phyloP scores from a whole-genome alignment of 495 filamentous ascomycete species.

The Penicillium crystallinum region DNA sequence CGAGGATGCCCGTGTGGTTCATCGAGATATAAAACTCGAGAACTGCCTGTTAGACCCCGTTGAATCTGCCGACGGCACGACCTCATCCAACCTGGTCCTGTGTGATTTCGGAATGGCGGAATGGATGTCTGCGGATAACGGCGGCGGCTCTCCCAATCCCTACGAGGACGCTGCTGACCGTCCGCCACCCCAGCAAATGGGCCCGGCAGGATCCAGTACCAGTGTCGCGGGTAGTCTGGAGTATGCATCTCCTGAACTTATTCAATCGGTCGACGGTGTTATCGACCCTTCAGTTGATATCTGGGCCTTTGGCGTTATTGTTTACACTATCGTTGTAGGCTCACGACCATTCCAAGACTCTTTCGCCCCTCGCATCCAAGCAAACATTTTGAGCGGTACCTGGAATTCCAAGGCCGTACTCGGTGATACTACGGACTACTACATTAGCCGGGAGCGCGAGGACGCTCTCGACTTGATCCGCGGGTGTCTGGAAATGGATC shows the following conservation, averaged over 20 bases:
- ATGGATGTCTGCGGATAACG: conserved; percentile 55
- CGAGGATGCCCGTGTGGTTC: conserved; percentile 65
- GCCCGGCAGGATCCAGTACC: conserved; percentile 53
- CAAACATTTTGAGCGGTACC: conserved; percentile 56
- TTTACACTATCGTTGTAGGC: conserved; percentile 60
- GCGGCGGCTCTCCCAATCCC: conserved; percentile 44
- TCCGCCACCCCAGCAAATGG: conserved; percentile 45
- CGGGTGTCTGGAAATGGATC: conserved; percentile 50
- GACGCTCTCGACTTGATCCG: conserved; percentile 48
- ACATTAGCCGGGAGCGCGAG: conserved; percentile 24
- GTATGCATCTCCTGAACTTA: conserved; percentile 60
- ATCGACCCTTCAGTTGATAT: conserved; percentile 58
- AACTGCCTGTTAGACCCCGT: conserved; percentile 66
- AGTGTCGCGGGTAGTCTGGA: conserved; percentile 59
- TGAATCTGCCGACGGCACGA: conserved; percentile 38
- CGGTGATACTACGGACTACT: conserved; percentile 21
- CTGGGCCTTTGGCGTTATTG: conserved; percentile 68
- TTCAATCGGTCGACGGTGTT: conserved; percentile 44
- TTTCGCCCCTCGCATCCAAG: conserved; percentile 53
- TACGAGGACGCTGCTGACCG: conserved; percentile 45
- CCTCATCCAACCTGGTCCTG: conserved; percentile 54
- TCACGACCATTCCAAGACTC: conserved; percentile 62
- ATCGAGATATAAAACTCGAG: conserved; percentile 73
- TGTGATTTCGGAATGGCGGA: conserved; percentile 77
- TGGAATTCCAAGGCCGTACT: conserved; percentile 55